These are phyloP conservation scores for Lichtheimia hyalospora DNA, from an alignment of 371 early-diverging fungal genomes.

Conservation along the genomic window DNA sequence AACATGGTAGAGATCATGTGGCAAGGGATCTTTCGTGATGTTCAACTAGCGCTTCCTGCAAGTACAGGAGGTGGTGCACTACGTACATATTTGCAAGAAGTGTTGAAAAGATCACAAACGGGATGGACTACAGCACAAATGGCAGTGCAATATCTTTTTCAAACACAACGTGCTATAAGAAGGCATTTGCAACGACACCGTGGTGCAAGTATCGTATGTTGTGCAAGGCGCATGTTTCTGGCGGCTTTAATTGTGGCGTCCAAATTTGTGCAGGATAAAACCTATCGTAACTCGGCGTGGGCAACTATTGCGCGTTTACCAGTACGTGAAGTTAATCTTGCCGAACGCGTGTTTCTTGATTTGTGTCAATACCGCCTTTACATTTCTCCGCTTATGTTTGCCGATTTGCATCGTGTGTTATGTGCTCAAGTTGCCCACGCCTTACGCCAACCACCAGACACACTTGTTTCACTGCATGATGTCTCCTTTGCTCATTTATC, in stretches of 20 bases:
- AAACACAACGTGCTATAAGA: conserved; percentile 38
- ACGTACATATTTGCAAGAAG: conserved; percentile 73
- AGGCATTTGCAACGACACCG: conserved; percentile 17
- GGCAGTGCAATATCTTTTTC: conserved; percentile 69
- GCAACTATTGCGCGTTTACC: conserved; percentile 77
- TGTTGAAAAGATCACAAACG: conserved; percentile 72
- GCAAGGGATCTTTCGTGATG: conserved; percentile 24
- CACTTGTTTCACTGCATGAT: conserved; percentile 7
- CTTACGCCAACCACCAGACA: conserved; percentile 8
- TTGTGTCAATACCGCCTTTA: conserved; percentile 74
- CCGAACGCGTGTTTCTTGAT: conserved; percentile 70
- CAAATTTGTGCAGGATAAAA: conserved; percentile 77
- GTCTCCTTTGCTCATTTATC: conserved; percentile 2
- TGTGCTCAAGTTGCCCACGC: conserved; percentile 31
- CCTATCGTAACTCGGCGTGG: conserved; percentile 83
- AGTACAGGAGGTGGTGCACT: conserved; percentile 56
- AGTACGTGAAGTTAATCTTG: conserved; percentile 69
- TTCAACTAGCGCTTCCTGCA: conserved; percentile 10
- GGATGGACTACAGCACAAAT: conserved; percentile 81
- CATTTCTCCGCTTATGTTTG: conserved; percentile 59
- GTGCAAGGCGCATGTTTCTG: conserved; percentile 80
- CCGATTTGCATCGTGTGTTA: conserved; percentile 39
- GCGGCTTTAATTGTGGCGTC: conserved; percentile 76
- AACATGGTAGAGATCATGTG: conserved; percentile 36
- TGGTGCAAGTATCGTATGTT: conserved; percentile 20